Conservation (phyloP, 345 rosid genomes). For the Odontarrhena argentea region DNA sequence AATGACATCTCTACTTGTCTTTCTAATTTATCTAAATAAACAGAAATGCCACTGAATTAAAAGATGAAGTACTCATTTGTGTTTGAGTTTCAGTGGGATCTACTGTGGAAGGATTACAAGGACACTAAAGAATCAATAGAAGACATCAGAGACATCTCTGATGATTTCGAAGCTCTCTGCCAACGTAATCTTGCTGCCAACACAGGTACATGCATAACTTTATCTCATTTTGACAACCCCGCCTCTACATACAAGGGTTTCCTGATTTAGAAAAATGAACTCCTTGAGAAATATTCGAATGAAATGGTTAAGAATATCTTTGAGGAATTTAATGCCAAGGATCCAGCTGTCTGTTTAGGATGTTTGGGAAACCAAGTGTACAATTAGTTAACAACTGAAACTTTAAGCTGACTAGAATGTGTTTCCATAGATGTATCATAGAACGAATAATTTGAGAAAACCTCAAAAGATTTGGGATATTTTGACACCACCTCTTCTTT, state of each 20-base stretch:
- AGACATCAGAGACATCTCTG: slow-evolving; percentile 84
- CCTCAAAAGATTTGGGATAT: background rate
- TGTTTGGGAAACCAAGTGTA: background rate
- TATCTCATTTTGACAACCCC: background rate
- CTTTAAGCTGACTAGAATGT: slow-evolving; percentile 6
- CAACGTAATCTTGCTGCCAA: slow-evolving; percentile 96
- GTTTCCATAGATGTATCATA: background rate
- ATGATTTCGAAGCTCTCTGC: slow-evolving; percentile 86
- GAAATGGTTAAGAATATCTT: background rate
- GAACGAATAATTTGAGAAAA: background rate
- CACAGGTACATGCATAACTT: slow-evolving; percentile 58
- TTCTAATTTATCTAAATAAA: background rate
- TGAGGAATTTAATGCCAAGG: background rate
- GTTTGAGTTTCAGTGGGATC: slow-evolving; percentile 64
- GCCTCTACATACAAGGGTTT: too few species aligned
- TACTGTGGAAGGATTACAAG: slow-evolving; percentile 72
- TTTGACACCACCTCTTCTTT: slow-evolving; percentile 10
- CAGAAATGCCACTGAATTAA: slow-evolving; percentile 8
- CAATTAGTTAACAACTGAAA: background rate
- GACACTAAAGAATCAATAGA: slow-evolving; percentile 85
- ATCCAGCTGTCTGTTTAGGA: background rate
- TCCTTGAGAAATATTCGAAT: background rate
- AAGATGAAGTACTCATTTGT: slow-evolving; percentile 16
- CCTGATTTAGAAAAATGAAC: background rate
- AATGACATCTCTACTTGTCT: slow-evolving; percentile 36